phyloP scores from a whole-genome alignment of 2,329 filamentous ascomycete species.

The Stagonosporopsis cucurbitacearum region DNA sequence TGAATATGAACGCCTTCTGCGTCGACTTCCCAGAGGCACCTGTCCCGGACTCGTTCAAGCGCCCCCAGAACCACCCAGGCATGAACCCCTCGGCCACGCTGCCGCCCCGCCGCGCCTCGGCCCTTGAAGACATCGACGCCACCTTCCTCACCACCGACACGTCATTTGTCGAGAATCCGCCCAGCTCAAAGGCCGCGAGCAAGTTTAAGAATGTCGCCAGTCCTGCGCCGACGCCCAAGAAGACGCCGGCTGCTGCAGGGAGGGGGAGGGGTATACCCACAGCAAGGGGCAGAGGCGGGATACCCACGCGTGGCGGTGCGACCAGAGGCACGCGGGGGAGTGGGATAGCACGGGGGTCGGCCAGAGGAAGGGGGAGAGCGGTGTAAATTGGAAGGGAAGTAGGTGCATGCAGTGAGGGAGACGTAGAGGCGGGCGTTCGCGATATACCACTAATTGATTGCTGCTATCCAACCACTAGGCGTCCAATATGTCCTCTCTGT shows the following conservation, averaged over 20 bases:
- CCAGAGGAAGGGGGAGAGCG: slow-evolving; percentile 46
- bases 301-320: slow-evolving; percentile 43
- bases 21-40: slow-evolving; percentile 96
- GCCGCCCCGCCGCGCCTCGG: slow-evolving; percentile 31
- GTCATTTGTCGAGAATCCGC: slow-evolving; percentile 87
- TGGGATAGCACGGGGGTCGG: slow-evolving; percentile 45
- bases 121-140: slow-evolving; percentile 66
- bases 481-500: not conserved
- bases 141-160: slow-evolving; percentile 95
- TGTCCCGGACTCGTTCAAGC: slow-evolving; percentile 79
- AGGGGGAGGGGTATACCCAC: slow-evolving; percentile 45
- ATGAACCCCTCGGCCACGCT: slow-evolving; percentile 29
- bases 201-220: slow-evolving; percentile 49
- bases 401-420: not conserved
- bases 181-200: slow-evolving; percentile 57
- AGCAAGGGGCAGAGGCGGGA: slow-evolving; percentile 41
- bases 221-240: slow-evolving; percentile 37
- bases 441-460: slow-evolving; percentile 17
- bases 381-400: slow-evolving; percentile 1
- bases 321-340: slow-evolving; percentile 44
- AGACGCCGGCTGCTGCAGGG: slow-evolving; percentile 29
- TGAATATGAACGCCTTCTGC: slow-evolving; percentile 99
- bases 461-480: slow-evolving; percentile 9
- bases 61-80: slow-evolving; percentile 39
- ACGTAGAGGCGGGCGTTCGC: slow-evolving; percentile 9